Evolutionary conservation across 331 rosid genomes (phyloP), one percentile per base, ranked within the genome.

Genomic region (Pyrus hybrid): DNA sequence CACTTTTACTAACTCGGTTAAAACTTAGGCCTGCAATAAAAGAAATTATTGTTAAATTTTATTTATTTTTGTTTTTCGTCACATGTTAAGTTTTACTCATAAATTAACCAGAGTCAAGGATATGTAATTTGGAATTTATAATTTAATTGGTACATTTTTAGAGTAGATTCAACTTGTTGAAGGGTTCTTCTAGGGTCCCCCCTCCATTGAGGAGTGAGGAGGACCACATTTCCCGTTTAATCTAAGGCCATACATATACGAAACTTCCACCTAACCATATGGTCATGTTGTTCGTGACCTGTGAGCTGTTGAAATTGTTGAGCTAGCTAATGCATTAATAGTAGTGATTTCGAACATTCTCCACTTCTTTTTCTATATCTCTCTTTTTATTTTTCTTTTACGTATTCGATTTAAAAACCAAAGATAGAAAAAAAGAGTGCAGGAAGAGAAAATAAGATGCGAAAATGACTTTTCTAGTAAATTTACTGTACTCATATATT

Each of bases 181-280:
- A 23, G 54, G 51, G 65, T 47, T 66, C 66, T 71, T 26, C 67
- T 26, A 30, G 43, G 81, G 81, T 33, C 82, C 74, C 79, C 45
- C 47, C 13, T 11, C 47, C 4, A 1, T 65, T 21, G 51, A 23
- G 13, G 13, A 63, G 21, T 7, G 68, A 63, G 68, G 35, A 32
- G 84, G 80, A 75, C 80, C 80, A 75, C 84, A 69, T 75, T 54
- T 61, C 67, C 28, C 53, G 17, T 28, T 70, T 68, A 69, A 65
- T 7, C 58, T 7, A 67, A 49, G 71, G 72, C 71, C 75, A 21
- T 71, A 11, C 66, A 54, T 43, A 3, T 12, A 4, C 70, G 87
- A 79, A 80, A 70, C 65, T 73, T 73, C 65, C 79, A 77, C 80
- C 71, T 43, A 77, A n/a, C 63, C 76, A 47, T 58, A 13, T 66